Evolutionary conservation across 306 rosid species (phyloP), one percentile per base, ranked within the genome.

Genomic region (Geum urbanum): DNA sequence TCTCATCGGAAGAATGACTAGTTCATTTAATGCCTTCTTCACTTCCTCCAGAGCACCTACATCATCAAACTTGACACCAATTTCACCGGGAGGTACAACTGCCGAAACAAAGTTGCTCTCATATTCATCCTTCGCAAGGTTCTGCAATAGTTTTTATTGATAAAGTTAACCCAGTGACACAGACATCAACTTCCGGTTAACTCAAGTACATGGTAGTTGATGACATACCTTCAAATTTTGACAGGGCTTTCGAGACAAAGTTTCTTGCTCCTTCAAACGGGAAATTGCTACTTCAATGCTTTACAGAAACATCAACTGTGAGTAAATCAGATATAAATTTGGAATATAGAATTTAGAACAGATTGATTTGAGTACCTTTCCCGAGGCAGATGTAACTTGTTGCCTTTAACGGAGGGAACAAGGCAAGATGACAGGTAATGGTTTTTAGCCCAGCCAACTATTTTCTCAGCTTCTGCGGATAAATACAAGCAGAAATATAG

Each of bases 41-140:
- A 94, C 99, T 56, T 91, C 87, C 84, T 94, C 99, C 69, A 94
- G 91, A 67, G 99, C 99, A 63, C 99, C 99, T 61, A 94, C 81
- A 79, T 94, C 96, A 78, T 89, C 92, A 84, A 94, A 94, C 89
- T 85, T 86, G 68, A 94, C 91, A 71, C 99, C 99, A 71, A 94
- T 89, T 86, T 94, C 99, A 78, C 96, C 91, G 12, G 99, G 85
- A 79, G 99, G 86, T 49, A 94, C 96, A 39, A 94, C 99, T 46
- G 99, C 77, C 5, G 99, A 94, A 79, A 94, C 69, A 74, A 94
- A 94, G 80, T 94, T 94, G 86, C 77, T 87, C 81, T 94, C 99
- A 35, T 88, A 94, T 82, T 91, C 97, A 69, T 94, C 95, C 86
- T 94, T 94, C 0, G 97, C 99, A 57, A 94, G 90, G 81, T 71